These are phyloP conservation scores for Digitaria exilis DNA, from an alignment of 202 grass and related monocot genomes.

Conservation along the genomic window DNA sequence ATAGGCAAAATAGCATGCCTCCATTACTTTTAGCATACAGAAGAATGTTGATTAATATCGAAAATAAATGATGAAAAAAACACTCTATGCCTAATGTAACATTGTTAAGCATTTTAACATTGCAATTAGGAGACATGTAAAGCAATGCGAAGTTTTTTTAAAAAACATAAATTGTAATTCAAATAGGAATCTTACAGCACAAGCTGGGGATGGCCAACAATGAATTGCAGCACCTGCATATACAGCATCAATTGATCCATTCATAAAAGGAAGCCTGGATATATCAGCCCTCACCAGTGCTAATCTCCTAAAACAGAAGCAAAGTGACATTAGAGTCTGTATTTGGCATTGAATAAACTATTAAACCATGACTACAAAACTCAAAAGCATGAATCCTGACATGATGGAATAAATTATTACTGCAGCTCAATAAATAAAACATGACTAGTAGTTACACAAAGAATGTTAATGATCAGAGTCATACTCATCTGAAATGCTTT, in stretches of 20 bases:
- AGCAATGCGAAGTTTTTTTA: not conserved
- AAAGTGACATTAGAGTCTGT: slow-evolving; percentile 2
- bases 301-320: slow-evolving; percentile 55
- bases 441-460: slow-evolving; percentile 7
- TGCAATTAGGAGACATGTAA: slow-evolving; percentile 1
- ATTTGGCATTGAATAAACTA: not conserved
- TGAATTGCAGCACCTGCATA: slow-evolving; percentile 94
- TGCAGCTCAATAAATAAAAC: not conserved
- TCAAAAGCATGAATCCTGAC: not conserved
- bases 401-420: not conserved
- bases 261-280: slow-evolving; percentile 78
- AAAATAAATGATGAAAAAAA: slow-evolving; percentile 7
- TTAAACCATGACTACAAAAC: not conserved
- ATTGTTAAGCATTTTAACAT: not conserved
- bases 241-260: slow-evolving; percentile 78
- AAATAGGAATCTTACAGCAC: slow-evolving; percentile 63
- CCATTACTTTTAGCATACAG: not conserved
- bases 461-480: slow-evolving; percentile 14
- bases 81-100: not conserved
- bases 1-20: not conserved
- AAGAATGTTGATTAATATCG: slow-evolving; percentile 5
- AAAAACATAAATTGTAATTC: slow-evolving; percentile 12
- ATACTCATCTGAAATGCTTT: slow-evolving; percentile 82
- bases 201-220: slow-evolving; percentile 92
- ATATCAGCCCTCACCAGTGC: slow-evolving; percentile 86